Conservation (phyloP, 176 grass and related monocot genomes). For the Avena eriantha region DNA sequence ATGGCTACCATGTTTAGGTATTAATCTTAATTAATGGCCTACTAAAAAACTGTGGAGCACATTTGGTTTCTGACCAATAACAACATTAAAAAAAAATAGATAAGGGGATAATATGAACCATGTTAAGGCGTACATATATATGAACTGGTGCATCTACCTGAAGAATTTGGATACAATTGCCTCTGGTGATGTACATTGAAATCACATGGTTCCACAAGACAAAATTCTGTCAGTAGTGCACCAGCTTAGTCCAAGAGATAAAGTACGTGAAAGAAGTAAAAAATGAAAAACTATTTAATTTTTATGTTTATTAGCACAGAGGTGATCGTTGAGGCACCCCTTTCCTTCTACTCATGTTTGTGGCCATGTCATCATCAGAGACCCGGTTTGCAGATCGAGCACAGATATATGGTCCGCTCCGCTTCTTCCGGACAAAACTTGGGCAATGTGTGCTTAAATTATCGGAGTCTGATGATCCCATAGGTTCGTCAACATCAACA, state of each 20-base stretch:
- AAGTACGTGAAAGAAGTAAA: slow-evolving; percentile 44
- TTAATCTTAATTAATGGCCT: slow-evolving; percentile 39
- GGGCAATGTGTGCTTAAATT: slow-evolving; percentile 71
- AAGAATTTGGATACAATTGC: slow-evolving; percentile 70
- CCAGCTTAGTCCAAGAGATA: slow-evolving; percentile 54
- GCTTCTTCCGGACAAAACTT: slow-evolving; percentile 72
- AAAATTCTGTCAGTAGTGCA: slow-evolving; percentile 64
- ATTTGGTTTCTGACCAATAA: slow-evolving; percentile 38
- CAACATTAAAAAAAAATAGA: slow-evolving; percentile 1
- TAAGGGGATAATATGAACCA: slow-evolving; percentile 48
- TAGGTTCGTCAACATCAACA: slow-evolving; percentile 82
- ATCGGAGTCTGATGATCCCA: slow-evolving; percentile 87
- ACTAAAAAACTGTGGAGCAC: slow-evolving; percentile 20
- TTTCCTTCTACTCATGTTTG: slow-evolving; percentile 96
- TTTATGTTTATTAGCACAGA: slow-evolving; percentile 75
- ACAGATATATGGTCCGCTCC: slow-evolving; percentile 73
- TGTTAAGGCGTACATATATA: slow-evolving; percentile 63
- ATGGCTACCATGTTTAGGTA: slow-evolving; percentile 32
- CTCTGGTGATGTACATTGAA: slow-evolving; percentile 65
- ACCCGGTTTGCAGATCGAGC: slow-evolving; percentile 68
- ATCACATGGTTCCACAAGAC: slow-evolving; percentile 57
- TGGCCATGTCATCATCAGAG: slow-evolving; percentile 73
- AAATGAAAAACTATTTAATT: slow-evolving; percentile 40
- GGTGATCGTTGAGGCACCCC: slow-evolving; percentile 90
- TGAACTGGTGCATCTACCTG: slow-evolving; percentile 54